Evolutionary conservation across 306 rosid genomes (phyloP), one percentile per base, ranked within the genome.

Genomic region (Vachellia collinsii): DNA sequence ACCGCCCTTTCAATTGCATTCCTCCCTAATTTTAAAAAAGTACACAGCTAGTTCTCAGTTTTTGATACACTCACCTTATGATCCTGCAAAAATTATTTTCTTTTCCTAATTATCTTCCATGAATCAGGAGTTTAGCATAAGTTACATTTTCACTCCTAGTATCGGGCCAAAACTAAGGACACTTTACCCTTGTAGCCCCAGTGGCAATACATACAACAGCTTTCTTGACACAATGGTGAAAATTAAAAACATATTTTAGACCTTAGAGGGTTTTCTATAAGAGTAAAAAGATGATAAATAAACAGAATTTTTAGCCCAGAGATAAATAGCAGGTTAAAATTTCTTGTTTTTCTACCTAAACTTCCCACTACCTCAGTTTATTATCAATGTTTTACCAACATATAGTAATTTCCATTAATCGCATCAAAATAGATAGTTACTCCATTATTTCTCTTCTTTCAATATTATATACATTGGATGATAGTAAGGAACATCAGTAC

Each of bases 111-210:
- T 54, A n/a, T 19, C 62, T 54, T 54, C 25, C 19, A 54, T 54
- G 62, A 54, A 23, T 62, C 51, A 19, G 17, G 62, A 58, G 5
- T 54, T 54, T 54, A 19, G 14, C 36, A 51, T 41, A 69, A 36
- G 17, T 73, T 48, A 29, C 34, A 29, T 29, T 29, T 29, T 29
- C 79, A 58, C 61, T 23, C 58, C 38, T 68, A 1, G 61, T 38
- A 23, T 13, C 36, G 23, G 42, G 72, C 37, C 74, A 68, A 68
- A 81, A 81, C 54, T 46, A 68, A 44, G 61, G 38, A 76, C 14
- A 34, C 54, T 11, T 69, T 29, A 29, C 19, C 19, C 10, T 9
- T 44, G 51, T 75, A 51, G 41, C 39, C 51, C n/a, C 56, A 44
- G n/a, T 46, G 50, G 20, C 34, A 70, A 23, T 0, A 42, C 64